A percentile compares a stretch with the other conserved stretches of the same genome.
phyloP scores from a whole-genome alignment of 2,329 filamentous ascomycete species.

The Apiospora pterosperma region DNA sequence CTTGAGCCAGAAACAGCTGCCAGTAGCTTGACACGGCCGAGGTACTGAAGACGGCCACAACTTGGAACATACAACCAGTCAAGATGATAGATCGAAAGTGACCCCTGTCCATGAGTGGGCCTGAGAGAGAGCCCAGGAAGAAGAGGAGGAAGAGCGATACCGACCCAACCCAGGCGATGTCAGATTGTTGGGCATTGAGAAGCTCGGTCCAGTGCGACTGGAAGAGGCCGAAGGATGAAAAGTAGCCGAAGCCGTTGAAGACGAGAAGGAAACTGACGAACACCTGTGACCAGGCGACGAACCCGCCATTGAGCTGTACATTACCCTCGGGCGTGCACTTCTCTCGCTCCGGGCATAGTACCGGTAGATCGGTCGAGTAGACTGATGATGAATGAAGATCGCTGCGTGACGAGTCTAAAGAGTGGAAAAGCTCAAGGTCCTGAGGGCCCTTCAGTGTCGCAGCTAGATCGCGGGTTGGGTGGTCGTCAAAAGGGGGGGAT shows the following conservation, averaged over 20 bases:
- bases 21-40: slow-evolving; percentile 45
- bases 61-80: slow-evolving; percentile 40
- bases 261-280: slow-evolving; percentile 28
- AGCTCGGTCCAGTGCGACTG: slow-evolving; percentile 50
- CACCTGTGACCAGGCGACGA: not conserved
- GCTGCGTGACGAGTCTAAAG: not conserved
- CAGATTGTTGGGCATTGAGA: slow-evolving; percentile 23
- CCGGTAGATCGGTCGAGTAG: not conserved
- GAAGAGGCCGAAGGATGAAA: slow-evolving; percentile 50
- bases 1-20: slow-evolving; percentile 52
- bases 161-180: slow-evolving; percentile 50
- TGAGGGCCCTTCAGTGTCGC: too few species aligned
- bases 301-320: not conserved
- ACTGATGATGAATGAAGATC: not conserved
- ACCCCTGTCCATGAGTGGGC: slow-evolving; percentile 50
- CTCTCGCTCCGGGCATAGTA: not conserved
- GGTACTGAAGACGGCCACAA: slow-evolving; percentile 52
- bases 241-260: slow-evolving; percentile 45
- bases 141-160: slow-evolving; percentile 50
- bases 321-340: not conserved
- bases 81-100: slow-evolving; percentile 41
- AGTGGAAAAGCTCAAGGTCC: too few species aligned
- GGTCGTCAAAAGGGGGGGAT: too few species aligned
- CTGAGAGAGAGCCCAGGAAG: slow-evolving; percentile 46
- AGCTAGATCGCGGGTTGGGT: too few species aligned